Evolutionary conservation across 1,139 yeast species (phyloP), one percentile per base, ranked within the genome.

Genomic region (Suhomyces guaymorum): DNA sequence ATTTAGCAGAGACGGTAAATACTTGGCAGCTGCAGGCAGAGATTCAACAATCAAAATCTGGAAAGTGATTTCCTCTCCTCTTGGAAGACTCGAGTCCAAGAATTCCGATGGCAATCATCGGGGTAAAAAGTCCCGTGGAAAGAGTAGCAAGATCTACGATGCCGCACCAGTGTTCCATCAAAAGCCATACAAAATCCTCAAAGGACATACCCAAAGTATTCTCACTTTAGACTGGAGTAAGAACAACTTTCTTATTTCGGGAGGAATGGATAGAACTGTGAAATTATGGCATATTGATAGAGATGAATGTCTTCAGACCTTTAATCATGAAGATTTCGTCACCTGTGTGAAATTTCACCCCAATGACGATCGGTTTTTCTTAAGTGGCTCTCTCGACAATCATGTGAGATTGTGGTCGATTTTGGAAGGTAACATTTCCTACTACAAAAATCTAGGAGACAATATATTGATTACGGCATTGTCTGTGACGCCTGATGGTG

Each of bases 191-290:
- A 67, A 77, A 19, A 72, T 73, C 13, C 83, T 79, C 43, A 61
- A 56, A 30, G 95, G 88, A 16, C 97, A 90, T 57, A 61, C 75
- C 1, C 75, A 76, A 31, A 84, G 87, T 42, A 72, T 90, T 16
- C 60, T 88, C 22, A 78, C 86, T 8, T 55, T 90, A 26, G 87
- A 87, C 49, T 90, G 97, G 97, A 83, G 95, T 38, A 84, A 83
- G 47, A 89, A 89, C 59, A 83, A 82, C 52, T 90, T 90, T 46
- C 57, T 90, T 20, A 55, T 89, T 1, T 73, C 95, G 1, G 83
- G 95, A 3, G 83, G 95, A 6, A 86, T 86, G 85, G 97, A 90
- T 59, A 76, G 78, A 46, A 82, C 95, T 0, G 95, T 81, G 1
- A 75, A 78, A 42, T 62, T 90, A 30, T 90, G 97, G 97, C 95